Base-by-base conservation (phyloP, 1,284 basidiomycete genomes). In the Farysia itapuensis region DNA sequence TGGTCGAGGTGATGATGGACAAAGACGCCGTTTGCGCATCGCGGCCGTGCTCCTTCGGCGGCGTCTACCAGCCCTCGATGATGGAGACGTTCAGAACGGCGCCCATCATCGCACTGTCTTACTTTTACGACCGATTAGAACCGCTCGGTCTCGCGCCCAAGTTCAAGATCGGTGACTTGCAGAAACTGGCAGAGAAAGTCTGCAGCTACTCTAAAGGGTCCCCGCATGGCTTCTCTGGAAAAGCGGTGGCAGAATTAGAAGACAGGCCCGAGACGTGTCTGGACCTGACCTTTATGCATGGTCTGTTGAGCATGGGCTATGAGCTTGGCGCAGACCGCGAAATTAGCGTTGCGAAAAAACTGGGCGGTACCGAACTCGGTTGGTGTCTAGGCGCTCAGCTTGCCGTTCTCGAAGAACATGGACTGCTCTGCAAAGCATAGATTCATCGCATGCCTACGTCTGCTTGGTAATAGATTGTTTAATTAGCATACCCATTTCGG, bases 61-160 rank as follows among this genome's bases (percentile, higher is more conserved):
- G 94, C 26, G 90, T 96, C 21, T 97, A 98, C 80, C 94, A 97
- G 77, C 95, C 94, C 1, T 88, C 88, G n/a, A 82, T 97, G 21
- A 82, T 89, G 60, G 88, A 94, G 60, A 87, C 89, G 5, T 97
- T 97, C 83, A 67, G 61, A 9, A 64, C 67, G 2, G 72, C 77
- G n/a, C 78, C 78, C 24, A 70, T 74, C 39, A 53, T 72, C 22
- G 66, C 69, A 9, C 57, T 70, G 11, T 96, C 93, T 21, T 98
- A 97, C 82, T 97, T 98, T 79, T 95, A 91, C 80, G 94, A 97
- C 81, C 88, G 95, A 29, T 82, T 95, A 52, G 79, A 82, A 29
- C 94, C 92, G 0, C 84, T 97, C 49, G 82, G 93, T 32, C 78
- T 80, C 35, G 75, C 69, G 12, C 72, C 52, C 31, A 68, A 67